A percentile compares a stretch with the other conserved stretches of the same genome.
These are phyloP conservation scores for Pleodorina starrii DNA, from an alignment of 139 green algal species.

Conservation along the genomic window DNA sequence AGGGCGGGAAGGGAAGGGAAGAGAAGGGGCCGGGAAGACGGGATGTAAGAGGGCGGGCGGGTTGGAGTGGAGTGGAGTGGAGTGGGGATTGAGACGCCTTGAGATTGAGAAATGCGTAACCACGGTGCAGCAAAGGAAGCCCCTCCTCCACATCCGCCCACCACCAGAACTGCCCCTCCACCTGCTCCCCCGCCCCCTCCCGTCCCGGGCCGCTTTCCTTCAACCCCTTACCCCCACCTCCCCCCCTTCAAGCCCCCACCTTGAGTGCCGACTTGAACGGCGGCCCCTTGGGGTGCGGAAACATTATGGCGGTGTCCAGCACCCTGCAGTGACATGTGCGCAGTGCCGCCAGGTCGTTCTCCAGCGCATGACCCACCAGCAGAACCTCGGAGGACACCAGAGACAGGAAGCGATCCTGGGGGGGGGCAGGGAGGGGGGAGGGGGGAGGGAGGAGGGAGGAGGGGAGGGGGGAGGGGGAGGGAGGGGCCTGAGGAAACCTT, in stretches of 20 bases:
- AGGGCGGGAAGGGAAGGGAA: not conserved
- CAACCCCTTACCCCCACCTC: too few species aligned
- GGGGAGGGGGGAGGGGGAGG: slow-evolving; percentile 1
- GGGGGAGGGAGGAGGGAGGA: not conserved
- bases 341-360: slow-evolving; percentile 91
- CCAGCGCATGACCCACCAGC: slow-evolving; percentile 91
- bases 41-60: not conserved
- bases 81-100: not conserved
- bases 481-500: too few species aligned
- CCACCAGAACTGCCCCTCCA: too few species aligned
- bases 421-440: not conserved
- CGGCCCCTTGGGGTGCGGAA: slow-evolving; percentile 83
- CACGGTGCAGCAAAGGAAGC: too few species aligned
- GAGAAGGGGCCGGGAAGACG: not conserved
- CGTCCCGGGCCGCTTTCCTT: too few species aligned
- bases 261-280: slow-evolving; percentile 82
- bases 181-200: too few species aligned
- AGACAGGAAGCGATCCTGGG: slow-evolving; percentile 51
- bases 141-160: too few species aligned
- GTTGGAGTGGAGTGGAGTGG: not conserved
- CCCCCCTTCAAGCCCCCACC: too few species aligned
- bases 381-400: slow-evolving; percentile 80
- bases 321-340: slow-evolving; percentile 75
- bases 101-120: too few species aligned
- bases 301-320: slow-evolving; percentile 90